A percentile compares a stretch with the other conserved stretches of the same genome.
These are phyloP conservation scores for Suhomyces sp. DNA, from an alignment of 805 yeast species.

Conservation along the genomic window DNA sequence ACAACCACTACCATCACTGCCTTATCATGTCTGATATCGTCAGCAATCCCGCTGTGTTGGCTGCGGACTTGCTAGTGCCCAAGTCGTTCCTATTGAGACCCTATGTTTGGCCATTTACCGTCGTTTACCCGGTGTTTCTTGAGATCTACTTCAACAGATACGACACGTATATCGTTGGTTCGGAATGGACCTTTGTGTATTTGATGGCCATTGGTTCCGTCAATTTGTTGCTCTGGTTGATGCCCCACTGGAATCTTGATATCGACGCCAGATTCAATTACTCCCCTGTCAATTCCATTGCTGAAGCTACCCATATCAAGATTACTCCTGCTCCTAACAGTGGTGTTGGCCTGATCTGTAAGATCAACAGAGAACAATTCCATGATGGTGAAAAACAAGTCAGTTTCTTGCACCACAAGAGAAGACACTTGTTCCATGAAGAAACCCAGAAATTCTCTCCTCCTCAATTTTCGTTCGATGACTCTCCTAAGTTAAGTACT, in stretches of 20 bases:
- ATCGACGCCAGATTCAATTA: conserved; percentile 73
- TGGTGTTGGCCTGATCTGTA: conserved; percentile 80
- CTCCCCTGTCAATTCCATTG: conserved; percentile 47
- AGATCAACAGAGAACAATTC: conserved; percentile 53
- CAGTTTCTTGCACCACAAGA: conserved; percentile 85
- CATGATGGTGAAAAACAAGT: conserved; percentile 61
- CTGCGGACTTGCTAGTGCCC: conserved; percentile 74
- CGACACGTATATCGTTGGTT: conserved; percentile 79
- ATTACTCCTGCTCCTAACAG: conserved; percentile 80
- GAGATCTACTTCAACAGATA: conserved; percentile 67
- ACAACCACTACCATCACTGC: conserved; percentile 4
- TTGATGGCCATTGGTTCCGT: conserved; percentile 69
- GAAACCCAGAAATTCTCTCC: conserved; percentile 63
- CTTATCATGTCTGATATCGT: conserved; percentile 47
- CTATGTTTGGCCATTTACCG: conserved; percentile 78
- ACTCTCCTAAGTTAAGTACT: conserved; percentile 52
- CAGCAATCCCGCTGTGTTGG: conserved; percentile 67
- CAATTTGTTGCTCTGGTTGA: conserved; percentile 75
- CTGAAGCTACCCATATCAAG: conserved; percentile 69
- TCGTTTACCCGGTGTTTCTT: conserved; percentile 71
- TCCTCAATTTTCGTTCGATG: conserved; percentile 73
- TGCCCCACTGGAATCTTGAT: conserved; percentile 91
- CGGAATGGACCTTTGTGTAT: conserved; percentile 95
- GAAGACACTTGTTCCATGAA: conserved; percentile 74
- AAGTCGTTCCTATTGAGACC: conserved; percentile 61